A percentile compares a stretch with the other conserved stretches of the same genome.
phyloP scores from a whole-genome alignment of 1,139 yeast genomes.

The Saccharomyces hybrid region DNA sequence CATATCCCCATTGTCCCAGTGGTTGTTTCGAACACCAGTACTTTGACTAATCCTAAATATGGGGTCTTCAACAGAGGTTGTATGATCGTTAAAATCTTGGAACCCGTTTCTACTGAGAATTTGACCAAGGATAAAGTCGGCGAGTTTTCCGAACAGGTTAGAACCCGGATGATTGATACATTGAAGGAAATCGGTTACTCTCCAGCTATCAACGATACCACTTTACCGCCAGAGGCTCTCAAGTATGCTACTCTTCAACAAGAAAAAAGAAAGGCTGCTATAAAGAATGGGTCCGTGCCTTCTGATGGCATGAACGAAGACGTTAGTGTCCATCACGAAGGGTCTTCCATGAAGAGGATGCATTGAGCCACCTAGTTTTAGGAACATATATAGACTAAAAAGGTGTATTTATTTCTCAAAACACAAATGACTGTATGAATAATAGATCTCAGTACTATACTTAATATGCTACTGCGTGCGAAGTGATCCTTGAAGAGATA shows the following conservation, averaged over 20 bases:
- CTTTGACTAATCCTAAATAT: conserved; percentile 52
- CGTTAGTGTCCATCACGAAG: background rate
- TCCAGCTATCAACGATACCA: conserved; percentile 26
- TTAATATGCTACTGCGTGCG: background rate
- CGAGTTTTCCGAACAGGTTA: conserved; percentile 38
- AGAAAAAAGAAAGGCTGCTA: background rate
- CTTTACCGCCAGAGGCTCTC: conserved; percentile 24
- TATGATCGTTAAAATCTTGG: conserved; percentile 57
- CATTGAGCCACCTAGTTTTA: background rate
- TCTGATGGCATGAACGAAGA: background rate
- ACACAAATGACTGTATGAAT: background rate
- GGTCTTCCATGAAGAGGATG: background rate
- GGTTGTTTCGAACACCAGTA: conserved; percentile 78
- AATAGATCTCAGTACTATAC: background rate
- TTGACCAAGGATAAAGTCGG: conserved; percentile 57
- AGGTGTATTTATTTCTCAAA: background rate
- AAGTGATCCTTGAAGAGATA: background rate
- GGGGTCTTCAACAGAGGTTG: conserved; percentile 59
- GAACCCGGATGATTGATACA: conserved; percentile 37
- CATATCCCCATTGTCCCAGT: conserved; percentile 82
- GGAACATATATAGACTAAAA: background rate
- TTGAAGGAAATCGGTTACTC: conserved; percentile 40
- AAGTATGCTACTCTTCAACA: conserved; percentile 5
- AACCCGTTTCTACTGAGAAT: conserved; percentile 54
- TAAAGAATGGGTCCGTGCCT: background rate